A percentile compares a stretch with the other conserved stretches of the same genome.
phyloP scores from a whole-genome alignment of 495 filamentous ascomycete genomes.

The Penicillium samsonianum region DNA sequence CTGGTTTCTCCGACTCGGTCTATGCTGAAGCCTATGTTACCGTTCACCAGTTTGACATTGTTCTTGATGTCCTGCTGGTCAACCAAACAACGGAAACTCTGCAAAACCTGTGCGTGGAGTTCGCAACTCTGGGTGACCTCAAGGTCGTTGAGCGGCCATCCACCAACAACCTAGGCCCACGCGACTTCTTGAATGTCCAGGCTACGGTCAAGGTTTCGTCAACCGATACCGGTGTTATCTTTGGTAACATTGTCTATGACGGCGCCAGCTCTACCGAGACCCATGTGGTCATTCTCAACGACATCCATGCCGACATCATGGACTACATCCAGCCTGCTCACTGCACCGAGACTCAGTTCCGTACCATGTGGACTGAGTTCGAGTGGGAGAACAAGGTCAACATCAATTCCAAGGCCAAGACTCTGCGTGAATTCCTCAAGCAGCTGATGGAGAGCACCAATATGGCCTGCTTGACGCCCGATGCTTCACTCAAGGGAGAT shows the following conservation, averaged over 20 bases:
- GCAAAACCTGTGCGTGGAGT: conserved; percentile 96
- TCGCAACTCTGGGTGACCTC: conserved; percentile 94
- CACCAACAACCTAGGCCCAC: conserved; percentile 90
- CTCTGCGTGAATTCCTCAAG: conserved; percentile 86
- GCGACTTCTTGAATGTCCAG: conserved; percentile 97
- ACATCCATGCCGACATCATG: conserved; percentile 99
- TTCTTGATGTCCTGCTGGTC: conserved; percentile 93
- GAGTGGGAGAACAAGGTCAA: conserved; percentile 99
- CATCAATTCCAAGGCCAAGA: conserved; percentile 96
- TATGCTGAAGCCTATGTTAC: conserved; percentile 99
- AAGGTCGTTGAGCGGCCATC: conserved; percentile 97
- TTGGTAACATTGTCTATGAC: conserved; percentile 98
- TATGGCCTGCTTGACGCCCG: conserved; percentile 97
- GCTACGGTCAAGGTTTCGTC: conserved; percentile 99
- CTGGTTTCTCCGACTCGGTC: conserved; percentile 97
- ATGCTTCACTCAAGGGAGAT: conserved; percentile 94
- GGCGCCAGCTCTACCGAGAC: conserved; percentile 92
- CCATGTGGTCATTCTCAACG: conserved; percentile 97
- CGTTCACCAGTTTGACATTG: conserved; percentile 98
- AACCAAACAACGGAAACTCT: conserved; percentile 97
- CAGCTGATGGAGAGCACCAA: conserved; percentile 97
- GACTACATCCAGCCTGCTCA: conserved; percentile 98
- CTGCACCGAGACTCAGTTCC: conserved; percentile 97
- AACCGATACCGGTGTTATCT: conserved; percentile 98
- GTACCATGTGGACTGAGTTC: conserved; percentile 99